phyloP scores from a whole-genome alignment of 1,284 basidiomycete genomes.

The Heterobasidion occidentale region DNA sequence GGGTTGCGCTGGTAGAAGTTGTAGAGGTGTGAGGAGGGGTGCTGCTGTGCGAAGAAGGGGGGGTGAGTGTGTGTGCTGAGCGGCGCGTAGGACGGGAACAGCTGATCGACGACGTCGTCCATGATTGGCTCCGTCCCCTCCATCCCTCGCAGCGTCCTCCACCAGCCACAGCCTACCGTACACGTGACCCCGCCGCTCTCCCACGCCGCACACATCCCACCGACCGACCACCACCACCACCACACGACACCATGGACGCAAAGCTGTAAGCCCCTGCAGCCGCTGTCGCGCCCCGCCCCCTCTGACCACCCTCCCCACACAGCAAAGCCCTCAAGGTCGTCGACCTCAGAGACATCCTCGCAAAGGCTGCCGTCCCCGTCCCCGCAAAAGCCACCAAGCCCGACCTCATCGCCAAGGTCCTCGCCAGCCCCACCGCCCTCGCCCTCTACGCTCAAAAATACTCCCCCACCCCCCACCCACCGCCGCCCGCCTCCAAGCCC shows the following conservation, averaged over 20 bases:
- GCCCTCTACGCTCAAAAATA: constrained; percentile 34
- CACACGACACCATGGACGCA: constrained; percentile 35
- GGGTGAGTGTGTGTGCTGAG: constrained; percentile 23
- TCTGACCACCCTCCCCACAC: constrained; percentile 8
- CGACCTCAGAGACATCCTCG: constrained; percentile 58
- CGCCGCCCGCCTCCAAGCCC: constrained; percentile 1
- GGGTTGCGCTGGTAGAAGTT: constrained; percentile 9
- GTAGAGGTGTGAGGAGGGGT: constrained; percentile 7
- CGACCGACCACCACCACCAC: constrained; percentile 6
- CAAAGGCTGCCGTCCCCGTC: constrained; percentile 37
- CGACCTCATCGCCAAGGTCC: constrained; percentile 58
- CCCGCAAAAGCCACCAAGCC: constrained; percentile 55
- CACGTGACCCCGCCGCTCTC: constrained; percentile 10
- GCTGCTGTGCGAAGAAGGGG: constrained; percentile 5
- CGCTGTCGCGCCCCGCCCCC: no score
- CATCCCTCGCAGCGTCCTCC: constrained; percentile 8
- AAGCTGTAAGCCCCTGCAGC: constrained; percentile 37
- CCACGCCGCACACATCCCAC: no score
- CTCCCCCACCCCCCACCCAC: neutral
- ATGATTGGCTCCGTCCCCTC: constrained; percentile 17
- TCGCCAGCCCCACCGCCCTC: constrained; percentile 42
- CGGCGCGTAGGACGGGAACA: constrained; percentile 48
- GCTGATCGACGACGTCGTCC: constrained; percentile 57
- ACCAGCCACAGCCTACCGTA: no score
- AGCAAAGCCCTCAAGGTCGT: constrained; percentile 63